phyloP scores from a whole-genome alignment of 2,329 filamentous ascomycete species.

The Colletotrichum eremochloae region DNA sequence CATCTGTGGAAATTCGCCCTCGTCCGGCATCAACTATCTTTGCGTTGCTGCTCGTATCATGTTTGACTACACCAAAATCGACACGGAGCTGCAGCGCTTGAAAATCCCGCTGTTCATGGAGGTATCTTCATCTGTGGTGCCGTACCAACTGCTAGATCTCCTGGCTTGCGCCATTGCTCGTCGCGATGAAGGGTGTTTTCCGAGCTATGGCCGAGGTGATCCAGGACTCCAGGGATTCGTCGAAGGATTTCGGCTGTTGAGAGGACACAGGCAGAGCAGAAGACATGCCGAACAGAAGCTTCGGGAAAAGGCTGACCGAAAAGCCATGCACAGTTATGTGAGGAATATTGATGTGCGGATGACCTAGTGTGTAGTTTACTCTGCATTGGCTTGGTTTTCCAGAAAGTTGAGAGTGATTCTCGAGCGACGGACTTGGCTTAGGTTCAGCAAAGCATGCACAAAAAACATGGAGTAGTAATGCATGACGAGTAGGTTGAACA shows the following conservation, averaged over 20 bases:
- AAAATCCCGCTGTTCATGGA: constrained; percentile 45
- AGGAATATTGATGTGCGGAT: background rate
- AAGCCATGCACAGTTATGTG: background rate
- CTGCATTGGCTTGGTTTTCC: background rate
- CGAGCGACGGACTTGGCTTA: background rate
- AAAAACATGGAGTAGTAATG: background rate
- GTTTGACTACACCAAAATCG: constrained; percentile 47
- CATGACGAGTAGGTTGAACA: background rate
- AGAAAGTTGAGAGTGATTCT: background rate
- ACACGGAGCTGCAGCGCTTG: constrained; percentile 46
- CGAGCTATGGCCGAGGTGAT: background rate
- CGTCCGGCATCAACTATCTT: constrained; percentile 53
- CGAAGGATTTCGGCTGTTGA: constrained; percentile 13
- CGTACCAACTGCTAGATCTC: background rate
- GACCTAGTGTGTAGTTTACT: background rate
- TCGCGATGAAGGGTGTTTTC: constrained; percentile 1
- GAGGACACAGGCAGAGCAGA: constrained; percentile 3
- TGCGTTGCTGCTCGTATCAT: constrained; percentile 46
- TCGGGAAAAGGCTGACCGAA: background rate
- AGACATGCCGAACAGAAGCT: constrained; percentile 4
- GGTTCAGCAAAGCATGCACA: background rate
- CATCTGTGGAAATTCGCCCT: constrained; percentile 47
- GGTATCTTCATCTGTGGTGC: background rate
- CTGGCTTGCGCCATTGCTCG: background rate
- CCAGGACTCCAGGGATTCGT: background rate